These are phyloP conservation scores for Colletotrichum sp. DNA, from an alignment of 2,329 filamentous ascomycete species.

Conservation along the genomic window DNA sequence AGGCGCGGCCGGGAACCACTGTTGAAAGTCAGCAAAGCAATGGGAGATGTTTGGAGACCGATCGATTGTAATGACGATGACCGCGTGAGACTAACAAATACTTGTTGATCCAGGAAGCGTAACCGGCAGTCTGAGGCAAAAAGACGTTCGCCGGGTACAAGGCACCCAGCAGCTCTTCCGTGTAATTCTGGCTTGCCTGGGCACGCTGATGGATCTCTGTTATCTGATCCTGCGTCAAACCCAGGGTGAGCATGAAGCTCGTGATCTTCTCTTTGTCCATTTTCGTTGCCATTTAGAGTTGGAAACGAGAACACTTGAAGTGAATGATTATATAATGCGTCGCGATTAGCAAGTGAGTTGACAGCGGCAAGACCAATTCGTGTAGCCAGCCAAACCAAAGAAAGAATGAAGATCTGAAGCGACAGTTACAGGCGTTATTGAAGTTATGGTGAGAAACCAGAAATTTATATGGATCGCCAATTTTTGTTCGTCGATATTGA, in stretches of 20 bases:
- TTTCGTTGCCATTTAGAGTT: neutral
- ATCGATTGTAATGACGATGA: neutral
- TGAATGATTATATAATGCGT: neutral
- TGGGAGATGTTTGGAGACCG: neutral
- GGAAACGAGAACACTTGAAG: neutral
- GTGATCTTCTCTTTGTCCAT: neutral
- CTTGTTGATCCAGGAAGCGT: neutral
- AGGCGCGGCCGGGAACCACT: neutral
- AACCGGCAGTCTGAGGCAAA: neutral
- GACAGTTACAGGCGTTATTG: no score
- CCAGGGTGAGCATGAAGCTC: neutral
- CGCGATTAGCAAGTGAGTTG: neutral
- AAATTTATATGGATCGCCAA: no score
- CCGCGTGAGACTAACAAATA: neutral
- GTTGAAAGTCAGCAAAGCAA: neutral
- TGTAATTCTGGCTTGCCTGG: neutral
- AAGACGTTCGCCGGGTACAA: neutral
- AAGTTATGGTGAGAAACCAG: no score
- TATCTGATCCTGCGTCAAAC: neutral
- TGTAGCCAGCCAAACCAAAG: no score
- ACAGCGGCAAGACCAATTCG: neutral
- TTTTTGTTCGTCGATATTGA: no score
- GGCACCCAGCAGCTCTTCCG: neutral
- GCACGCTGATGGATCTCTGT: neutral
- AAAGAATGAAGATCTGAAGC: no score